These are phyloP conservation scores for Barnettozyma botsteinii DNA, from an alignment of 805 yeast species.

Conservation along the genomic window DNA sequence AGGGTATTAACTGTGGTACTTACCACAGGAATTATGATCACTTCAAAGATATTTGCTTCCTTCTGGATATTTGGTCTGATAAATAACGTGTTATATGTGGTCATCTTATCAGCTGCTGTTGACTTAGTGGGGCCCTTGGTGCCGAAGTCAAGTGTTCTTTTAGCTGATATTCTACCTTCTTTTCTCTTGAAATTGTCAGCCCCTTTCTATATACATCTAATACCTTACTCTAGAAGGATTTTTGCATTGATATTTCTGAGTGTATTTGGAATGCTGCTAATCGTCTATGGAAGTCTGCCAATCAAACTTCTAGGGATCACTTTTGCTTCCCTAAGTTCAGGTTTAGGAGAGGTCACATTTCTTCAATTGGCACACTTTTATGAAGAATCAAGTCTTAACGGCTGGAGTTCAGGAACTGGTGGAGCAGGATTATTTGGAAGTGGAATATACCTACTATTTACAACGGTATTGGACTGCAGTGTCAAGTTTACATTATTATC, in stretches of 20 bases:
- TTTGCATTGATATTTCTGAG: slow-evolving; percentile 52
- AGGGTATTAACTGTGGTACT: neutral
- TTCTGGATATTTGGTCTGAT: slow-evolving; percentile 84
- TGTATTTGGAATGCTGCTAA: slow-evolving; percentile 65
- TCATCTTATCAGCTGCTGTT: slow-evolving; percentile 85
- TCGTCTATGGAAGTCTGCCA: slow-evolving; percentile 33
- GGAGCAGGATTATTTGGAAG: slow-evolving; percentile 91
- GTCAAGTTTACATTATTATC: slow-evolving; percentile 49
- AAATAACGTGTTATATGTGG: slow-evolving; percentile 86
- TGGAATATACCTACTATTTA: slow-evolving; percentile 60
- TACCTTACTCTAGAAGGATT: slow-evolving; percentile 56
- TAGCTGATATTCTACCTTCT: slow-evolving; percentile 86
- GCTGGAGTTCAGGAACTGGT: slow-evolving; percentile 94
- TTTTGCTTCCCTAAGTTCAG: slow-evolving; percentile 79
- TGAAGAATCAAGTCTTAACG: slow-evolving; percentile 56
- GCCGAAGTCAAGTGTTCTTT: slow-evolving; percentile 80
- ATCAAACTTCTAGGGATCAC: slow-evolving; percentile 60
- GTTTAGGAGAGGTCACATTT: slow-evolving; percentile 87
- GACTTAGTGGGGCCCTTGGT: slow-evolving; percentile 79
- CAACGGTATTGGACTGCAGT: slow-evolving; percentile 57
- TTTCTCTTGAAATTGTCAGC: slow-evolving; percentile 64
- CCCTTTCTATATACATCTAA: slow-evolving; percentile 69
- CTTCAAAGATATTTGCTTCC: slow-evolving; percentile 34
- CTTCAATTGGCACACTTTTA: slow-evolving; percentile 80
- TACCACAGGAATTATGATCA: neutral